These are phyloP conservation scores for Hypsizygus marmoreus DNA, from an alignment of 768 basidiomycete species.

Conservation along the genomic window DNA sequence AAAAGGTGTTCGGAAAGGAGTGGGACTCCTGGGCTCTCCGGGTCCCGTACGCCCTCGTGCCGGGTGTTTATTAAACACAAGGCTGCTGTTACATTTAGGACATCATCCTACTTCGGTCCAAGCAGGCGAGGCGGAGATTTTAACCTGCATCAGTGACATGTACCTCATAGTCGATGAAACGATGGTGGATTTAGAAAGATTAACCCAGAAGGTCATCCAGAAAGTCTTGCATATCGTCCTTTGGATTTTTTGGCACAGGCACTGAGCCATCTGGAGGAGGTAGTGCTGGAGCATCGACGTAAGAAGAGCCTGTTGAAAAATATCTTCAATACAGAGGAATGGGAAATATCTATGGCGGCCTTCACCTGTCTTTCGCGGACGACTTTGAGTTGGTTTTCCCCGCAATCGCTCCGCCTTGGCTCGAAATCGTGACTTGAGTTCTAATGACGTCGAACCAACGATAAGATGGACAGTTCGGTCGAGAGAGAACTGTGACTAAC, in stretches of 20 bases:
- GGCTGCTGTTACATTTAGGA: neutral
- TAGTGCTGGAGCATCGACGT: constrained; percentile 23
- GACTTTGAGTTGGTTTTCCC: constrained; percentile 30
- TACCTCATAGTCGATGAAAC: constrained; percentile 13
- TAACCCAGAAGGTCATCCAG: constrained; percentile 60
- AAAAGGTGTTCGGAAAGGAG: constrained; percentile 28
- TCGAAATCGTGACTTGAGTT: constrained; percentile 59
- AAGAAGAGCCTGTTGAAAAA: constrained; percentile 3
- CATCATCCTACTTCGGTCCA: constrained; percentile 24
- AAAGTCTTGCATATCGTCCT: constrained; percentile 69
- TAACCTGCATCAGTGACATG: constrained; percentile 13
- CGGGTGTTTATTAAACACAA: constrained; percentile 15
- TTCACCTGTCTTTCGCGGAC: constrained; percentile 42
- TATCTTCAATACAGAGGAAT: neutral
- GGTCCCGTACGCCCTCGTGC: constrained; percentile 30
- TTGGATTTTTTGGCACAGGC: constrained; percentile 40
- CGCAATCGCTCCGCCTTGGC: constrained; percentile 54
- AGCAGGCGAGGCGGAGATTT: neutral
- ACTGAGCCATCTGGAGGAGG: constrained; percentile 25
- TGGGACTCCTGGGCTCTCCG: constrained; percentile 29
- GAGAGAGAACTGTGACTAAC: constrained; percentile 35
- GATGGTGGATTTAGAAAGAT: constrained; percentile 7
- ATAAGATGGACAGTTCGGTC: neutral
- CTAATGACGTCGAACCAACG: too few relatives aligned
- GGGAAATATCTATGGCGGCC: neutral